Percentiles rank a stretch among this genome's conserved stretches.
Evolutionary conservation across 495 filamentous ascomycete species (phyloP).

Genomic region (Tuber microsphaerosporum): DNA sequence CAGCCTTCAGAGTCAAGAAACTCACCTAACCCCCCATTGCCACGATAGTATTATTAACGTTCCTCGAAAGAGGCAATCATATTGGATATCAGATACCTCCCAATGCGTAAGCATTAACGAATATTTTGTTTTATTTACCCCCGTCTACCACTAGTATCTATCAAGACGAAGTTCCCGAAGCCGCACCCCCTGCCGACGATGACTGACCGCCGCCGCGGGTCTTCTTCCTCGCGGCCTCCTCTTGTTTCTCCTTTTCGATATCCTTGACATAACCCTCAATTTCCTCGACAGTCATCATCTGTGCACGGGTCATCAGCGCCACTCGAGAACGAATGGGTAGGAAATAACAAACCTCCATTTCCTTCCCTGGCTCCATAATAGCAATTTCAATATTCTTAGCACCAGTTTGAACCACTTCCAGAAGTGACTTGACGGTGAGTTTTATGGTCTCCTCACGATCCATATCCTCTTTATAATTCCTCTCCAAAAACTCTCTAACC

Average conservation of each 20-base stretch:
- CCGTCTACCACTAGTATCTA: constrained; percentile 11
- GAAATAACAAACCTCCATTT: constrained; percentile 53
- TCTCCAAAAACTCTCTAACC: constrained; percentile 92
- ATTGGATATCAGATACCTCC: neutral
- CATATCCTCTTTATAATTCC: constrained; percentile 97
- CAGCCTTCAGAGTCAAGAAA: neutral
- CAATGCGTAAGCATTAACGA: neutral
- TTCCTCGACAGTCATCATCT: constrained; percentile 86
- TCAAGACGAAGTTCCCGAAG: constrained; percentile 16
- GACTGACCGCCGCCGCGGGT: constrained; percentile 44
- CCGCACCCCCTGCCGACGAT: constrained; percentile 16
- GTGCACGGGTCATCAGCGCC: neutral
- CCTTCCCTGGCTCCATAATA: constrained; percentile 91
- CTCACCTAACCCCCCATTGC: neutral
- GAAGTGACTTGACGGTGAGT: constrained; percentile 89
- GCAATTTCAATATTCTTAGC: constrained; percentile 99
- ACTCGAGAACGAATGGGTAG: neutral
- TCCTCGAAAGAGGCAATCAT: neutral
- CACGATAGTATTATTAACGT: neutral
- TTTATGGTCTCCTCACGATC: constrained; percentile 93
- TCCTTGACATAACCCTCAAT: constrained; percentile 95
- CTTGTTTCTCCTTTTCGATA: constrained; percentile 98
- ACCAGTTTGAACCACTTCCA: constrained; percentile 97
- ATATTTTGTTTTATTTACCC: constrained; percentile 2
- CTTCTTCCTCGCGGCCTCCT: constrained; percentile 96